phyloP scores from a whole-genome alignment of 2,329 filamentous ascomycete genomes.

The Penicillium sp. region DNA sequence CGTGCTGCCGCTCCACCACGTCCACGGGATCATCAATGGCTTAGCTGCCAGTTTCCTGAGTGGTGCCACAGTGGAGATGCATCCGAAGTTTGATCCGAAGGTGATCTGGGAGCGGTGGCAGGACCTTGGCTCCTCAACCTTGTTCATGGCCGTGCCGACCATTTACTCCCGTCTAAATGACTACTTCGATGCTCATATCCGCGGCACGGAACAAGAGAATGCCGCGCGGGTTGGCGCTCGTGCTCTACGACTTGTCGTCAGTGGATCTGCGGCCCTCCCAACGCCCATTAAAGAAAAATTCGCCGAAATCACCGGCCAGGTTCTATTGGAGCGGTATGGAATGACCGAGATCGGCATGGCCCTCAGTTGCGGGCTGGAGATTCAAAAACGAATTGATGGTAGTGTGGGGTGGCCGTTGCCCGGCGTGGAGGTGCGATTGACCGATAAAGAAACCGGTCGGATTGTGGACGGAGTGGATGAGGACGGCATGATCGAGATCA shows the following conservation, averaged over 20 bases:
- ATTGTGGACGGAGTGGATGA: slow-evolving; percentile 33
- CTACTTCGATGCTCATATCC: slow-evolving; percentile 42
- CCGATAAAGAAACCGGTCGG: slow-evolving; percentile 39
- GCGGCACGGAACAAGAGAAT: slow-evolving; percentile 33
- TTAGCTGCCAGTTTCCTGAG: slow-evolving; percentile 48
- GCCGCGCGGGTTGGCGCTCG: slow-evolving; percentile 33
- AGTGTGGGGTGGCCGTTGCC: slow-evolving; percentile 50
- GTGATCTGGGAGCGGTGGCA: slow-evolving; percentile 50
- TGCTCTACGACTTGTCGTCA: slow-evolving; percentile 39
- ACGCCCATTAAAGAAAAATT: slow-evolving; percentile 43
- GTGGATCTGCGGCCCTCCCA: slow-evolving; percentile 44
- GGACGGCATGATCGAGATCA: slow-evolving; percentile 45
- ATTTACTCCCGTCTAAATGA: slow-evolving; percentile 51
- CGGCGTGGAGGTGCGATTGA: slow-evolving; percentile 47
- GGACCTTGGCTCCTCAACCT: slow-evolving; percentile 39
- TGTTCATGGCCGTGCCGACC: slow-evolving; percentile 54
- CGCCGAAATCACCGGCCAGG: slow-evolving; percentile 41
- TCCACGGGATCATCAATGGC: slow-evolving; percentile 52
- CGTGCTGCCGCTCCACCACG: slow-evolving; percentile 51
- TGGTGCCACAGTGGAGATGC: slow-evolving; percentile 50
- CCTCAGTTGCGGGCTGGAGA: slow-evolving; percentile 44
- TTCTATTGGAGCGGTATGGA: slow-evolving; percentile 49
- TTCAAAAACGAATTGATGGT: slow-evolving; percentile 44
- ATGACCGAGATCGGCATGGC: slow-evolving; percentile 53
- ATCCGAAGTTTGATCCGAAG: slow-evolving; percentile 44